Conservation (phyloP, 192 early-diverging fungal species). For the Jimgerdemannia flammicorona region DNA sequence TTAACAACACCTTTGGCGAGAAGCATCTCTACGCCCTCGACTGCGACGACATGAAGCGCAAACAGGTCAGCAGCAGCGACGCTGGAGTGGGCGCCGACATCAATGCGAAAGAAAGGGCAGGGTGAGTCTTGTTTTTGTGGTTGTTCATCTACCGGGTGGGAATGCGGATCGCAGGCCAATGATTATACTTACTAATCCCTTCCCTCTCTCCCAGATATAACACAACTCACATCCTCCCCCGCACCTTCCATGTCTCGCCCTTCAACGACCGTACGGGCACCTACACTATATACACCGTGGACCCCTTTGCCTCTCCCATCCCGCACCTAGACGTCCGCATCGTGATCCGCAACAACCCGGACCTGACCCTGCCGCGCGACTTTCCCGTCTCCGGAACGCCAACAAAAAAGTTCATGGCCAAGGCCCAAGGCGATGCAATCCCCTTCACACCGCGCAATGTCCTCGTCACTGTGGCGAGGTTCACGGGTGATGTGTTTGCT, state of each 20-base stretch:
- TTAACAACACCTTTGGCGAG: slow-evolving; percentile 60
- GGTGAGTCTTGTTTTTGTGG: background rate
- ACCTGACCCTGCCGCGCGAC: background rate
- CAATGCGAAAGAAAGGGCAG: background rate
- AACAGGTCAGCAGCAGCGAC: background rate
- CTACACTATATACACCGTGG: slow-evolving; percentile 11
- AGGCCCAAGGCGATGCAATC: slow-evolving; percentile 12
- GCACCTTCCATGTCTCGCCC: slow-evolving; percentile 30
- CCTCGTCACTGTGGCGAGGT: slow-evolving; percentile 23
- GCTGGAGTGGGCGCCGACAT: no score
- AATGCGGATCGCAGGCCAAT: background rate
- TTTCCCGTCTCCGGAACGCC: background rate
- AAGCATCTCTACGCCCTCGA: slow-evolving; percentile 47
- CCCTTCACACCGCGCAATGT: slow-evolving; percentile 9
- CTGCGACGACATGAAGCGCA: slow-evolving; percentile 10
- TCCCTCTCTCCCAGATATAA: slow-evolving; percentile 1
- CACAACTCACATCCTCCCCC: slow-evolving; percentile 5
- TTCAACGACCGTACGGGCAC: slow-evolving; percentile 29
- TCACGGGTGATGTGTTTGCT: slow-evolving; percentile 45
- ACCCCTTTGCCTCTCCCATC: background rate
- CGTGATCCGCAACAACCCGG: slow-evolving; percentile 1
- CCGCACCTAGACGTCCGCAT: slow-evolving; percentile 7
- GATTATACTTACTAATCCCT: background rate
- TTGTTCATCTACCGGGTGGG: background rate
- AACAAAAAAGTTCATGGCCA: slow-evolving; percentile 20